Base-by-base conservation (phyloP, 2,329 filamentous ascomycete species). In the Exophiala sideris region DNA sequence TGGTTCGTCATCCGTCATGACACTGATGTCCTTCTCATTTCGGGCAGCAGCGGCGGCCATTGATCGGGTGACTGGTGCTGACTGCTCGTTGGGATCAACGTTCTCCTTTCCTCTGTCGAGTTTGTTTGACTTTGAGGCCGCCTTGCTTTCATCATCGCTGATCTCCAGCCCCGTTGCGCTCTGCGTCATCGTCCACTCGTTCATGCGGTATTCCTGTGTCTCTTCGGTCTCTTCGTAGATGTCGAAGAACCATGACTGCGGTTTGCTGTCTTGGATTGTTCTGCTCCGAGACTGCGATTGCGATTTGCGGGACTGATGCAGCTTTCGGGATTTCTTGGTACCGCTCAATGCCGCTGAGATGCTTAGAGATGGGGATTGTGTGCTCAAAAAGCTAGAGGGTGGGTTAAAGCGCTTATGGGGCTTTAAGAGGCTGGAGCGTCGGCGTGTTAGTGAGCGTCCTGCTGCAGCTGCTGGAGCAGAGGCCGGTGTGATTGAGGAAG, bases 191-290 rank as follows among this genome's bases (percentile, higher is more conserved):
- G 62, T 62, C 62, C 62, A 64, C 35, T 64, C 62, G 38, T 60
- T 62, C 36, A 96, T 76, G 66, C 95, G 96, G 64, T 91, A 89
- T 72, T 94, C 88, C 68, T 95, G 87, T 67, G 96, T 88, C 68
- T 96, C 89, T 6, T 87, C 83, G 0, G 89, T 90, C 70, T 99
- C 92, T 68, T 96, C 89, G 68, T 96, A 86, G 66, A 99, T 97
- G 55, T 92, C 88, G 68, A 99, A 97, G 76, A 87, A 87, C 91
- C 91, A 96, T 55, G 70, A 68, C 54, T 78, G 79, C 18, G 78
- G 74, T 73, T 77, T 73, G 54, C 79, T 79, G 33, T 83, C 79
- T 67, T 87, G 82, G 64, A 79, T 70, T 49, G 80, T 76, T 14
- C 18, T 20, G n/a, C 12, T 42, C n/a, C 12, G 18, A 21, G 20